A percentile compares a stretch with the other conserved stretches of the same genome.
Evolutionary conservation across 148 eudicot species (phyloP).

Genomic region (Chenopodium formosanum): DNA sequence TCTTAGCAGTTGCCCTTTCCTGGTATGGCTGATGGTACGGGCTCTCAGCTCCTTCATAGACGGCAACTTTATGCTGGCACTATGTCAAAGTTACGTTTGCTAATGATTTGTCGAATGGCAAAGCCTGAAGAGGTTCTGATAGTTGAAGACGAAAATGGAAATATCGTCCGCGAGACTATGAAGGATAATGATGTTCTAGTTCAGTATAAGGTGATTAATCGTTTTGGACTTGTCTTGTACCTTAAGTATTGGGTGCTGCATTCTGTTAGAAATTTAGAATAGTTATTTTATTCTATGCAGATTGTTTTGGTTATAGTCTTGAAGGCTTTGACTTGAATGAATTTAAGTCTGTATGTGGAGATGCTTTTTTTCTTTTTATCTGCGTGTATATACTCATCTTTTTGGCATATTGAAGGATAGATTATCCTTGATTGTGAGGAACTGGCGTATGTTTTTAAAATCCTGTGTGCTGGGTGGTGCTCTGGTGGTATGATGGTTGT

Average conservation of each 20-base stretch:
- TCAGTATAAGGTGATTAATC: constrained; percentile 76
- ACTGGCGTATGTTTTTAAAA: background rate
- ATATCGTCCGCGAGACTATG: constrained; percentile 99
- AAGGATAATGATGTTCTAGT: constrained; percentile 98
- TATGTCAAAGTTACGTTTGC: constrained; percentile 83
- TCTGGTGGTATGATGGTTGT: background rate
- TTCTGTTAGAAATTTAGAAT: background rate
- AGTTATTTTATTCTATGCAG: background rate
- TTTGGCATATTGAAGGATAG: background rate
- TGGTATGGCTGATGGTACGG: constrained; percentile 70
- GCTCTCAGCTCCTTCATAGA: constrained; percentile 66
- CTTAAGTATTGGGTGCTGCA: background rate
- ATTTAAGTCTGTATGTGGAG: background rate
- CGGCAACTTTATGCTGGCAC: constrained; percentile 78
- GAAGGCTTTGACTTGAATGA: background rate
- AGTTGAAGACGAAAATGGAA: constrained; percentile 99
- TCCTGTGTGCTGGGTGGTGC: background rate
- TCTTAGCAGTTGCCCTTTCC: constrained; percentile 54
- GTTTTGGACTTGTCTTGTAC: background rate
- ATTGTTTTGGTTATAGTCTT: background rate
- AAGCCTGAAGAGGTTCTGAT: constrained; percentile 99
- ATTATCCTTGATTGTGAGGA: background rate
- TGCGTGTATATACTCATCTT: background rate
- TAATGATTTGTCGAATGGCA: constrained; percentile 98
- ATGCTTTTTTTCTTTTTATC: background rate